These are phyloP conservation scores for Fusarium ambrosium DNA, from an alignment of 2,329 filamentous ascomycete species.

Conservation along the genomic window DNA sequence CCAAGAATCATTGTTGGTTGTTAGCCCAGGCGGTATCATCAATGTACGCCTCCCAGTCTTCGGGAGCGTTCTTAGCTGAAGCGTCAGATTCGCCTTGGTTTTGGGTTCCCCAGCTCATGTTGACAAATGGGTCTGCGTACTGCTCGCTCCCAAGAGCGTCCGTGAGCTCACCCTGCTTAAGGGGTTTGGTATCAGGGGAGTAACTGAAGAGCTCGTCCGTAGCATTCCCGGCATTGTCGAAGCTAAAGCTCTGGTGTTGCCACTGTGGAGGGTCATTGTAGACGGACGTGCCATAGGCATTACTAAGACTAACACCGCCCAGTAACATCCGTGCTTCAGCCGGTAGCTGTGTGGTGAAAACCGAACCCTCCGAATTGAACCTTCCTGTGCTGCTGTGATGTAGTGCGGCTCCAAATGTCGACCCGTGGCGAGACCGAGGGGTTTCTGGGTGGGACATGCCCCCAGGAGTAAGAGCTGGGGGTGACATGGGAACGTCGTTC, in stretches of 20 bases:
- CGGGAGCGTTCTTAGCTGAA: conserved; percentile 29
- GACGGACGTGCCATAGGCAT: conserved; percentile 16
- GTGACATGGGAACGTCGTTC: conserved; percentile 38
- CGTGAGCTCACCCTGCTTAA: conserved; percentile 24
- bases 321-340: conserved; percentile 59
- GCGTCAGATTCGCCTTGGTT: conserved; percentile 10
- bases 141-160: conserved; percentile 7
- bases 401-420: conserved; percentile 26
- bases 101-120: conserved; percentile 17
- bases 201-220: conserved; percentile 15
- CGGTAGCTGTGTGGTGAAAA: conserved; percentile 59
- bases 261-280: conserved; percentile 25
- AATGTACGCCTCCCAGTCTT: conserved; percentile 52
- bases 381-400: conserved; percentile 41
- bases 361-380: conserved; percentile 47
- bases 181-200: conserved; percentile 22
- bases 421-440: conserved; percentile 37
- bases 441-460: conserved; percentile 39
- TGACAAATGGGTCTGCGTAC: conserved; percentile 27
- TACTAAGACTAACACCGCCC: conserved; percentile 27
- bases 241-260: neutral
- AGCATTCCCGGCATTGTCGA: neutral
- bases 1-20: conserved; percentile 28
- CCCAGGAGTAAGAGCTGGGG: conserved; percentile 46
- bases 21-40: conserved; percentile 47